Evolutionary conservation across 2,329 filamentous ascomycete species (phyloP), one percentile per base, ranked within the genome.

Genomic region (Pseudopithomyces chartarum): DNA sequence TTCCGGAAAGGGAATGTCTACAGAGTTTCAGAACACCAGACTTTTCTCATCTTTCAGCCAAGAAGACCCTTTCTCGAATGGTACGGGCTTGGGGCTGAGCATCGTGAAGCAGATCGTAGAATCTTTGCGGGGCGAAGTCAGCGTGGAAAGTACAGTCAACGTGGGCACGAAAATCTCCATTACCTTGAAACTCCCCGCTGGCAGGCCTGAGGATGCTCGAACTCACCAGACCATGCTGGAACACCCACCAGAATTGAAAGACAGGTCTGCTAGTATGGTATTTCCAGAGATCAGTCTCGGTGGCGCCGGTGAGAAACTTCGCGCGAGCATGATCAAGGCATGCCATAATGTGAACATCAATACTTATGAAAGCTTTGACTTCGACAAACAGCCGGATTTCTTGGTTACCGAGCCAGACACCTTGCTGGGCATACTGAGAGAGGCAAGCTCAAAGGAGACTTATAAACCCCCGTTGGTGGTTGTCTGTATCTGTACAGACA

Each of bases 91-190:
- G 6, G 74, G 74, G 6, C 62, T 76, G 32, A 69, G 62, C 19
- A 74, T 76, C 34, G 73, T 75, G 20, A 71, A 70, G 40, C 71
- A 73, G 29, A 73, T 75, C 26, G 62, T 75, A 11, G 70, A 73
- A 29, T 69, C 67, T 6, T 55, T 75, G 2, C 65, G 62, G 29
- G 73, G 73, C 10, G 66, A 68, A 10, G 71, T 75, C 10, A 56
- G 66, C 29, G 67, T 76, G n/a, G 64, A 63, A 29, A 73, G 70
- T 32, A 66, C 66, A 6, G 47, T 63, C 5, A 54, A 62, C 23
- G 55, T 65, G 6, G 73, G 73, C 6, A 75, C 73, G 2, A 55
- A 61, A 8, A 65, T 73, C 4, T 56, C 56, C 13, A 63, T 75
- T 19, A 57, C 57, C 7, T 48, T 71, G 48, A 64, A 59, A 20